phyloP scores from a whole-genome alignment of 2,329 filamentous ascomycete species.

The Akanthomyces dipterigenus region DNA sequence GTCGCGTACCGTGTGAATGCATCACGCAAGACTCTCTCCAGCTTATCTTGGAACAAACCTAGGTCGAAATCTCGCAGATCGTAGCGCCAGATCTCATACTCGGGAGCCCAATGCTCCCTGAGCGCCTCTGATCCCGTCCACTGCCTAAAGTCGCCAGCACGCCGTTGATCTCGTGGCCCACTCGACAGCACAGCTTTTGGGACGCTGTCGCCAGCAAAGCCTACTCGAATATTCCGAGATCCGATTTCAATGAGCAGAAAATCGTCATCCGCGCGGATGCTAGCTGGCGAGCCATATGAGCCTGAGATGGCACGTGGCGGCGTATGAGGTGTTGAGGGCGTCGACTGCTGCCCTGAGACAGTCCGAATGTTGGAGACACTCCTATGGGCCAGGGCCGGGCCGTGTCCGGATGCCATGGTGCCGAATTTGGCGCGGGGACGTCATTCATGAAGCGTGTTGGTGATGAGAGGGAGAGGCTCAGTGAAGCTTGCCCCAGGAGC shows the following conservation, averaged over 20 bases:
- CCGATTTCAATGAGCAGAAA: slow-evolving; percentile 77
- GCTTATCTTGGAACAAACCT: slow-evolving; percentile 74
- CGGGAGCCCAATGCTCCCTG: slow-evolving; percentile 51
- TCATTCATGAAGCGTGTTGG: background rate
- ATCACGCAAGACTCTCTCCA: slow-evolving; percentile 76
- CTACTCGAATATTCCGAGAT: slow-evolving; percentile 68
- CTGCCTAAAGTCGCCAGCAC: slow-evolving; percentile 73
- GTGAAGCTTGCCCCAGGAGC: no score
- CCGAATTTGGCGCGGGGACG: background rate
- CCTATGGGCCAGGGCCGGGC: slow-evolving; percentile 46
- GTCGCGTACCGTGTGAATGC: slow-evolving; percentile 70
- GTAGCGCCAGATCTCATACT: slow-evolving; percentile 70
- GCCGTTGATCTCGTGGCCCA: slow-evolving; percentile 66
- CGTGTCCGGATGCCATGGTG: slow-evolving; percentile 38
- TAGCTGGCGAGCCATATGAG: slow-evolving; percentile 51
- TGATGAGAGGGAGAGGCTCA: background rate
- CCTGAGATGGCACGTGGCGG: slow-evolving; percentile 49
- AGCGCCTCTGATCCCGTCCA: slow-evolving; percentile 51
- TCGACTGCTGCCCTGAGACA: background rate
- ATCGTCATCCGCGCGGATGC: slow-evolving; percentile 73
- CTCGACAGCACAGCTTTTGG: slow-evolving; percentile 68
- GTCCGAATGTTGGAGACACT: slow-evolving; percentile 51
- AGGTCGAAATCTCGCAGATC: slow-evolving; percentile 70
- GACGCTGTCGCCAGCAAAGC: slow-evolving; percentile 75
- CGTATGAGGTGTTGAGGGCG: slow-evolving; percentile 46